Percentiles rank a stretch among this genome's conserved stretches.
phyloP scores from a whole-genome alignment of 257 asterid genomes.

The Solanum appendiculatum region DNA sequence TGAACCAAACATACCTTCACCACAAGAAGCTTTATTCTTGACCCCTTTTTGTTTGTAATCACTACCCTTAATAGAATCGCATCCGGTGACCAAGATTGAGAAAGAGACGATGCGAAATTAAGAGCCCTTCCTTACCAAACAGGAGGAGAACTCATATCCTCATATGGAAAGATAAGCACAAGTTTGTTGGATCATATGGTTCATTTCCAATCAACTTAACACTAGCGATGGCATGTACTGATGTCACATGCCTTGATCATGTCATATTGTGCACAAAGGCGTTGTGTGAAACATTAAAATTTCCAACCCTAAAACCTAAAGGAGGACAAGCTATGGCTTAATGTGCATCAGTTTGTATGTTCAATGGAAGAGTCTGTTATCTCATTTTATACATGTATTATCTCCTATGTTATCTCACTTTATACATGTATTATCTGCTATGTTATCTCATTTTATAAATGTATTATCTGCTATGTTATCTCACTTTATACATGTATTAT shows the following conservation, averaged over 20 bases:
- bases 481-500: neutral
- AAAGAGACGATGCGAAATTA: neutral
- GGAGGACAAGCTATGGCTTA: neutral
- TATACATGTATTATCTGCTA: too few species aligned
- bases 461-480: neutral
- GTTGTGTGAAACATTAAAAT: neutral
- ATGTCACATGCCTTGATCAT: neutral
- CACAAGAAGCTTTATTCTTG: neutral
- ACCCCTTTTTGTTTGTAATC: neutral
- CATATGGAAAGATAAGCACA: neutral
- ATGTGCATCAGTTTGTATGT: neutral
- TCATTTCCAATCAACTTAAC: neutral
- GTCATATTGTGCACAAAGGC: neutral
- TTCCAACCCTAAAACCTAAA: neutral
- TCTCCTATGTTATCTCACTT: neutral
- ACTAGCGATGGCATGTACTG: neutral
- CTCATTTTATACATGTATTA: neutral
- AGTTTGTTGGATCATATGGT: neutral
- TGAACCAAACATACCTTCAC: neutral
- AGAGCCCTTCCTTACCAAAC: neutral
- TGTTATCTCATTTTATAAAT: too few species aligned
- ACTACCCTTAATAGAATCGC: neutral
- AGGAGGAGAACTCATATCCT: neutral
- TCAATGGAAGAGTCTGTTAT: neutral
- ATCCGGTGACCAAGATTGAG: neutral